Evolutionary conservation across 2,329 filamentous ascomycete genomes (phyloP).

Genomic region (Diaporthe vexans): DNA sequence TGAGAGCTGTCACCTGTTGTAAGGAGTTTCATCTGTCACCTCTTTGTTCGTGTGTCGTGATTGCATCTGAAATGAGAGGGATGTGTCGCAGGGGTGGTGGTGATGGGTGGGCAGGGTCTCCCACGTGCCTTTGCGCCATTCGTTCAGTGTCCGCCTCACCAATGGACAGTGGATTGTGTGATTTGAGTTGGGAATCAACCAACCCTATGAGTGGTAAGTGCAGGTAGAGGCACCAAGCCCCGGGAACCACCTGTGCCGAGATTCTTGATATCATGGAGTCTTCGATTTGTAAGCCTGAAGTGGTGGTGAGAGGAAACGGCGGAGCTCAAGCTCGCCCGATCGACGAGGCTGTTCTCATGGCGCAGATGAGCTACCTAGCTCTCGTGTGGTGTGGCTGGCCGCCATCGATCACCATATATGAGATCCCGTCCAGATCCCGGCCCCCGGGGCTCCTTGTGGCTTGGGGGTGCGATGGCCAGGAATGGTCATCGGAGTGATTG

Average conservation of each 20-base stretch:
- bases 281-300: conserved; percentile 2
- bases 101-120: no score
- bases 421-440: conserved; percentile 7
- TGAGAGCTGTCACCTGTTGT: conserved; percentile 11
- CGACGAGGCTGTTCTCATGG: not conserved
- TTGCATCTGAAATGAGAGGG: not conserved
- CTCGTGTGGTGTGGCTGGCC: not conserved
- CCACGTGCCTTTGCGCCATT: conserved; percentile 20
- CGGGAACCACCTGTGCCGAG: not conserved
- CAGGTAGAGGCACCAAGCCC: not conserved
- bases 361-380: not conserved
- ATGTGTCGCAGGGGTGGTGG: not conserved
- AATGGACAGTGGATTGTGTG: not conserved
- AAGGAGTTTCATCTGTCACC: not conserved
- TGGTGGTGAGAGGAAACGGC: not conserved
- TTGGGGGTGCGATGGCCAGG: not conserved
- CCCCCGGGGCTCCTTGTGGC: conserved; percentile 11
- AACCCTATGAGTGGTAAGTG: not conserved
- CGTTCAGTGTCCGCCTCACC: not conserved
- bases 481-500: not conserved
- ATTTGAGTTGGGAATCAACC: not conserved
- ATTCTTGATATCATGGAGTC: not conserved
- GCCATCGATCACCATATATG: not conserved
- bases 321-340: not conserved
- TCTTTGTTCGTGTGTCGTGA: not conserved